Evolutionary conservation across 2,329 filamentous ascomycete species (phyloP), one percentile per base, ranked within the genome.

Genomic region (Penicillium sp.): DNA sequence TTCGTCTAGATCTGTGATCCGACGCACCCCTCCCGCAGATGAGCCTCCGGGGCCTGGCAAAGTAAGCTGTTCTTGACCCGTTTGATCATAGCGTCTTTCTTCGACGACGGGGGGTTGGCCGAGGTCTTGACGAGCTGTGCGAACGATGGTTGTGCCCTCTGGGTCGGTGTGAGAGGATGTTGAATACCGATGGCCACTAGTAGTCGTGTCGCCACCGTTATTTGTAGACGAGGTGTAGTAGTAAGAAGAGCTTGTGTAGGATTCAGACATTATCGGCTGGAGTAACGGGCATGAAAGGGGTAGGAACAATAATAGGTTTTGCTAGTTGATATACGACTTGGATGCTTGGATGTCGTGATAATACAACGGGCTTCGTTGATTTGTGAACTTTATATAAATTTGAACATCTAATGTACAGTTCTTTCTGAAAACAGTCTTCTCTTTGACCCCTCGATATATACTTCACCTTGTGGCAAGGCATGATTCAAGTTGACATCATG

Each of bases 61-160:
- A 5, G 56, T 29, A 11, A 62, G 50, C 28, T 67, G 56, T 44
- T 72, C 68, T 51, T 71, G 67, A 9, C 71, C 71, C 3, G 64
- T 63, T 5, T 56, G 59, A 54, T 74, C 71, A 55, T 68, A 74
- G 7, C 63, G 67, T 1, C 65, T 63, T 48, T 74, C 71, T 51
- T 74, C 71, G 14, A 72, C 49, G 6, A 71, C 51, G 9, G 66
- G 60, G 5, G 70, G 69, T 29, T 70, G 59, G 21, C 71, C 71
- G 2, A 74, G 62, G 29, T 72, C 70, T 49, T 74, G 71, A 18
- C 64, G 62, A 1, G 67, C 65, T 11, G 70, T 72, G 39, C 69
- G 70, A 6, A 74, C 67, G 48, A 67, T 58, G 2, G 69, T 74
- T 19, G 61, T 66, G 18, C 71, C 71, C 42, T 71, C 61, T 0